Conservation (phyloP, 768 basidiomycete genomes). For the Lentinus brumalis region DNA sequence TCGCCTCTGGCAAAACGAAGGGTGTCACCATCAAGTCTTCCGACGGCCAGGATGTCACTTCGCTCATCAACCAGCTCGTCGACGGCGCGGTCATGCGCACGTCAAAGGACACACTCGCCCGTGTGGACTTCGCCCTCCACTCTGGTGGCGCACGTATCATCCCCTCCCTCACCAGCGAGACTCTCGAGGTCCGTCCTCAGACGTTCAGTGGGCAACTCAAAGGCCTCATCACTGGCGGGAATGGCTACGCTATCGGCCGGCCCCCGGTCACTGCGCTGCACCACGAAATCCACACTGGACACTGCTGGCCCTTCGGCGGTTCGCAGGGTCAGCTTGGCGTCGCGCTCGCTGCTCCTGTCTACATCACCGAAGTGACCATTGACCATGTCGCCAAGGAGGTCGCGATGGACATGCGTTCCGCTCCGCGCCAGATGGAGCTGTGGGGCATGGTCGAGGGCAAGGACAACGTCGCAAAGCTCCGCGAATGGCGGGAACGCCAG, state of each 20-base stretch:
- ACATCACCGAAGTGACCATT: constrained; percentile 69
- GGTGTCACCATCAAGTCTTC: constrained; percentile 61
- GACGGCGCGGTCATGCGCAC: constrained; percentile 69
- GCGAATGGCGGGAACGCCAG: constrained; percentile 53
- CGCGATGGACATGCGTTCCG: constrained; percentile 77
- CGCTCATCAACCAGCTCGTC: constrained; percentile 74
- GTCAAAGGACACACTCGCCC: constrained; percentile 79
- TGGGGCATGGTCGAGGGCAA: constrained; percentile 86
- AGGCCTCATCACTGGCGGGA: constrained; percentile 58
- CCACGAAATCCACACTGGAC: constrained; percentile 77
- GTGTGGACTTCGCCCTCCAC: constrained; percentile 83
- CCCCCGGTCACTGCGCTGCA: constrained; percentile 88
- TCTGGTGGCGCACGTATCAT: constrained; percentile 82
- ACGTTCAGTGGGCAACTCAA: constrained; percentile 50
- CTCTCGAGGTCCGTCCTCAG: constrained; percentile 64
- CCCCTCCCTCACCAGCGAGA: constrained; percentile 81
- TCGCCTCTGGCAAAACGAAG: constrained; percentile 42
- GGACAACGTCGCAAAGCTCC: constrained; percentile 67
- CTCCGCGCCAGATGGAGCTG: constrained; percentile 86
- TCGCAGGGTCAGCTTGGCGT: constrained; percentile 81
- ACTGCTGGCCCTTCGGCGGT: constrained; percentile 94
- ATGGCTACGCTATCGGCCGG: constrained; percentile 66
- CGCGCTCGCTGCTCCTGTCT: constrained; percentile 61
- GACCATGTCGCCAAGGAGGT: constrained; percentile 88
- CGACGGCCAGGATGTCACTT: constrained; percentile 74